These are phyloP conservation scores for Dictyostelium discoideum DNA, from an alignment of 78 protist species.

Conservation along the genomic window DNA sequence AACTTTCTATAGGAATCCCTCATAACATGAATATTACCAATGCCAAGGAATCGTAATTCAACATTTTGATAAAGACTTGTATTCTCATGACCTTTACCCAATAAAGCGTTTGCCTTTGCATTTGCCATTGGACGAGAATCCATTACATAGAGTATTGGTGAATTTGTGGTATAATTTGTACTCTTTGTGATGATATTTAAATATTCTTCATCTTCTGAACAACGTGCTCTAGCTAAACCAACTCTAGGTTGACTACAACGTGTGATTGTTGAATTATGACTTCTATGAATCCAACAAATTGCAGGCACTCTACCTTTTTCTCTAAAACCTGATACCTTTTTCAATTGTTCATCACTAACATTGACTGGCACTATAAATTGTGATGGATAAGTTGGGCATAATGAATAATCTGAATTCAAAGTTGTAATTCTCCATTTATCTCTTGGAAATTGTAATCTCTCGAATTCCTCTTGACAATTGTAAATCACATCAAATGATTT, in stretches of 20 bases:
- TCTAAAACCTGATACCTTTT: slow-evolving; percentile 56
- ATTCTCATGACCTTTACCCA: slow-evolving; percentile 91
- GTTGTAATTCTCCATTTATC: slow-evolving; percentile 85
- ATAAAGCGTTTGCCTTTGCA: slow-evolving; percentile 86
- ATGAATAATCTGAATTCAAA: slow-evolving; percentile 58
- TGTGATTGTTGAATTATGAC: slow-evolving; percentile 78
- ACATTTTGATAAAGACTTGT: slow-evolving; percentile 80
- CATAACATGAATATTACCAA: slow-evolving; percentile 94
- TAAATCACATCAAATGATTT: slow-evolving; percentile 33
- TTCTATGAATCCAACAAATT: slow-evolving; percentile 82
- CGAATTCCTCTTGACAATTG: slow-evolving; percentile 42
- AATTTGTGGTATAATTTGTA: slow-evolving; percentile 34
- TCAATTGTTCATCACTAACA: slow-evolving; percentile 67
- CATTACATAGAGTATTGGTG: slow-evolving; percentile 84
- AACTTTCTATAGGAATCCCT: slow-evolving; percentile 74
- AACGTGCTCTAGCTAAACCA: slow-evolving; percentile 73
- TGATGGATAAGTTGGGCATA: slow-evolving; percentile 91
- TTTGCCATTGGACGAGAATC: slow-evolving; percentile 93
- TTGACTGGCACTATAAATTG: slow-evolving; percentile 74
- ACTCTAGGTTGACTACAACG: slow-evolving; percentile 83
- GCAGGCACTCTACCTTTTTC: slow-evolving; percentile 91
- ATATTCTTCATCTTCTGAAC: slow-evolving; percentile 75
- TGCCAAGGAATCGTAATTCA: slow-evolving; percentile 68
- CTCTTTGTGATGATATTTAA: slow-evolving; percentile 18
- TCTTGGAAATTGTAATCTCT: slow-evolving; percentile 46